Base-by-base conservation (phyloP, 139 green algal genomes). In the Chlorella sp. region DNA sequence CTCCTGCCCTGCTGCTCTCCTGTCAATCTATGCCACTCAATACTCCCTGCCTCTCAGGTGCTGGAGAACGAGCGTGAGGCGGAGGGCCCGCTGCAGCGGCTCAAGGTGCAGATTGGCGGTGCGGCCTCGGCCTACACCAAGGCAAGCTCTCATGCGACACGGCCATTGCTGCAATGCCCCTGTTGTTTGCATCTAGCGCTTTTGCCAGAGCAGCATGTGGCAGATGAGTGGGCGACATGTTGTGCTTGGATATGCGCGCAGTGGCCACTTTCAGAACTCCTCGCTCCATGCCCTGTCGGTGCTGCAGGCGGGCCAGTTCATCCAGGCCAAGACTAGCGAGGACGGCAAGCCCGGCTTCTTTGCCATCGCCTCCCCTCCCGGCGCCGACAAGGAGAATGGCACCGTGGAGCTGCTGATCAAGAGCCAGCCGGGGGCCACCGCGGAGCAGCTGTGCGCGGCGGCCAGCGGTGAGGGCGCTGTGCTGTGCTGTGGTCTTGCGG, bases 261-360 rank as follows among this genome's bases (percentile, higher is more conserved):
- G n/a, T n/a, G n/a, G n/a, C n/a, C n/a, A n/a, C n/a, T n/a, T n/a
- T n/a, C n/a, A n/a, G n/a, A n/a, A n/a, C n/a, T 11, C 46, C 46
- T 17, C 46, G 8, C 46, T 11, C 46, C 11, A 11, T 11, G 46
- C 46, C 11, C 46, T 11, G 7, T 54, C 46, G 7, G 46, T 11
- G 8, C 46, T 54, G 16, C 51, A 60, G 51, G 88, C 94, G 1
- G 96, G 96, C 0, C 96, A 98, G 87, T 98, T 93, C 84, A 83
- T 99, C 48, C 95, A 98, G 89, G 73, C 92, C 58, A 94, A 94
- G 85, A 81, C 92, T 0, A 88, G 85, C 48, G 82, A 58, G 34
- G 95, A 97, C 44, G 88, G 83, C 84, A 98, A 98, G 90, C 80
- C 96, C 30, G 92, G 94, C 73, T 98, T 98, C 89, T 96, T 98